Evolutionary conservation across 441 rosid species (phyloP).

Genomic region (Pelargonium cotyledonis): DNA sequence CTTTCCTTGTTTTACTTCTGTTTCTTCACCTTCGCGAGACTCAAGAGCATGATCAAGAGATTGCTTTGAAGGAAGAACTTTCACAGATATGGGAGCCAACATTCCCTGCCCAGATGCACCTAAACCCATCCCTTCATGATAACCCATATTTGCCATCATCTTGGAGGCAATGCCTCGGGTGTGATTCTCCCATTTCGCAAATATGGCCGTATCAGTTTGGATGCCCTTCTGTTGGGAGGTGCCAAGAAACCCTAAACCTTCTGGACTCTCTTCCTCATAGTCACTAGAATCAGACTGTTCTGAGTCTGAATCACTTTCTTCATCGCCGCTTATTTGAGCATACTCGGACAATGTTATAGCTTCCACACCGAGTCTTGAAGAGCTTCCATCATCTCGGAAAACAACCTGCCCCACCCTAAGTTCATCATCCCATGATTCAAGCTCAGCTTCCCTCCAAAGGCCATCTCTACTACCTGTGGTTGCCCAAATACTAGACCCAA

Average conservation of each 20-base stretch:
- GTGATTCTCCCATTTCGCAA: conserved; percentile 97
- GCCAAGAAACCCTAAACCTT: conserved; percentile 72
- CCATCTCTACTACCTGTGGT: conserved; percentile 44
- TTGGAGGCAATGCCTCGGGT: conserved; percentile 90
- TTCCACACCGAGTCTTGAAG: conserved; percentile 50
- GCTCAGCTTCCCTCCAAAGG: conserved; percentile 84
- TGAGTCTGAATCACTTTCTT: conserved; percentile 49
- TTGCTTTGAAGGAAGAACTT: conserved; percentile 75
- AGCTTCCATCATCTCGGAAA: conserved; percentile 65
- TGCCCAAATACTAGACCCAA: conserved; percentile 82
- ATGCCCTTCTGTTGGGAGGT: conserved; percentile 49
- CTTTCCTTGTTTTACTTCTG: conserved; percentile 38
- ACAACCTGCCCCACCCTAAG: conserved; percentile 55
- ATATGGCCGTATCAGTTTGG: conserved; percentile 69
- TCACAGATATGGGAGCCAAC: conserved; percentile 65
- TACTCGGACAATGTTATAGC: conserved; percentile 50
- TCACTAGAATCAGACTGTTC: conserved; percentile 57
- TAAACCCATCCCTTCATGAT: conserved; percentile 89
- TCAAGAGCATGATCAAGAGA: conserved; percentile 71
- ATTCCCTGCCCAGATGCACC: conserved; percentile 87
- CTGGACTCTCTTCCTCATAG: conserved; percentile 44
- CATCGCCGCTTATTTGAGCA: conserved; percentile 55
- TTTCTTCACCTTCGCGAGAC: conserved; percentile 40
- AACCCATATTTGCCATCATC: conserved; percentile 97
- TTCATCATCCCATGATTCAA: conserved; percentile 84